These are phyloP conservation scores for Fusarium lateritium DNA, from an alignment of 2,329 filamentous ascomycete species.

Conservation along the genomic window DNA sequence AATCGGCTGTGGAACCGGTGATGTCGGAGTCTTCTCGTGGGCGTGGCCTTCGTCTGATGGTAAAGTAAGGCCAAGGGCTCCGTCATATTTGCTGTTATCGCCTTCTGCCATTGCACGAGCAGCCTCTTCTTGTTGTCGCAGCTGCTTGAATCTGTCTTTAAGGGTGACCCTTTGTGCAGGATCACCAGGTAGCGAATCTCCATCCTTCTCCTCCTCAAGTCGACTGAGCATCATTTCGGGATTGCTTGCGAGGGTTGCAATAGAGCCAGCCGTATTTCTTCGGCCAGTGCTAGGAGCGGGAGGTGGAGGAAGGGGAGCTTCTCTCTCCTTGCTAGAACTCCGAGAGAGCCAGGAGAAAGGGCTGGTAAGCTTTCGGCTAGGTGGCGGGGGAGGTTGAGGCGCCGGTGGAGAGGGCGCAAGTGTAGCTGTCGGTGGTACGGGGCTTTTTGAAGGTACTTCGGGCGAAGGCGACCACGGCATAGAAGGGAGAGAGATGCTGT, in stretches of 20 bases:
- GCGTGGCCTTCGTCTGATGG: slow-evolving; percentile 47
- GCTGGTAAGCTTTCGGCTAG: slow-evolving; percentile 82
- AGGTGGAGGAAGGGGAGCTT: slow-evolving; percentile 68
- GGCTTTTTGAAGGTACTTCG: slow-evolving; percentile 63
- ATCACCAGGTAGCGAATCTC: slow-evolving; percentile 60
- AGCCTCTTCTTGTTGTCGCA: slow-evolving; percentile 82
- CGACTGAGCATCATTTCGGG: slow-evolving; percentile 83
- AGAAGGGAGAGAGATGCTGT: slow-evolving; percentile 80
- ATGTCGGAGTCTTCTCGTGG: slow-evolving; percentile 55
- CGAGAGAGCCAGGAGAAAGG: slow-evolving; percentile 90
- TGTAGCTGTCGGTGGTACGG: slow-evolving; percentile 53
- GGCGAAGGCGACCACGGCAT: slow-evolving; percentile 79
- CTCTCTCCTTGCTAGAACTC: slow-evolving; percentile 72
- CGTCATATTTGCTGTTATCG: slow-evolving; percentile 66
- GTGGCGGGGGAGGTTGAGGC: slow-evolving; percentile 54
- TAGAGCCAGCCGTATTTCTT: slow-evolving; percentile 84
- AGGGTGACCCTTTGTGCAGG: slow-evolving; percentile 72
- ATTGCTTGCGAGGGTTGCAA: slow-evolving; percentile 84
- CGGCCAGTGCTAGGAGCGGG: slow-evolving; percentile 62
- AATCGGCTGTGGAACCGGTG: slow-evolving; percentile 75
- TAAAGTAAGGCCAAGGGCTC: slow-evolving; percentile 41
- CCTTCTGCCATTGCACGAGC: slow-evolving; percentile 64
- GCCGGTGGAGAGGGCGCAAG: slow-evolving; percentile 53
- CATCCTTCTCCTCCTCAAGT: slow-evolving; percentile 79
- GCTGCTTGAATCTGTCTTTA: slow-evolving; percentile 83